Percentiles rank a stretch among this genome's conserved stretches.
Conservation (phyloP, 2,329 filamentous ascomycete species). For the Stromatinia cepivora region DNA sequence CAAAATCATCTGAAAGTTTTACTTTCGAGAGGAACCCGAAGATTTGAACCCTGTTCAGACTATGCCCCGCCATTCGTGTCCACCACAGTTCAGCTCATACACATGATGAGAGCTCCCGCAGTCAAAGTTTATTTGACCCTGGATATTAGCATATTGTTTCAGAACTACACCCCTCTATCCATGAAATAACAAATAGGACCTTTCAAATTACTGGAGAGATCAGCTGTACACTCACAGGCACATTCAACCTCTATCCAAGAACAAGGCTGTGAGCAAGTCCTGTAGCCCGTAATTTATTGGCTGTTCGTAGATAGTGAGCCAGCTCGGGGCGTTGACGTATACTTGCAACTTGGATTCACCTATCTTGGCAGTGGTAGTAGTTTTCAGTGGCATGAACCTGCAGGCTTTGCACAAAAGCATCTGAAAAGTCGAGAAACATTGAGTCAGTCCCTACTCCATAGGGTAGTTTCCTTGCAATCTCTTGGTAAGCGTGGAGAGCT, state of each 20-base stretch:
- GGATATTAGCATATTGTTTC: neutral
- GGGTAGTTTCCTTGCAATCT: neutral
- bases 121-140: neutral
- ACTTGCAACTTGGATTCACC: neutral
- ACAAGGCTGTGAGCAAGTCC: slow-evolving; percentile 3
- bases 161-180: neutral
- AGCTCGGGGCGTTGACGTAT: neutral
- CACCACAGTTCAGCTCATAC: neutral
- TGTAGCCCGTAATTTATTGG: neutral
- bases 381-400: neutral
- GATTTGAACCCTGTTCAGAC: neutral
- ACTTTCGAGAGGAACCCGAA: neutral
- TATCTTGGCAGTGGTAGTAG: neutral
- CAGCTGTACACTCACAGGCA: neutral
- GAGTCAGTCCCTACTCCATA: neutral
- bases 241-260: slow-evolving; percentile 3
- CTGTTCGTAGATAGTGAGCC: neutral
- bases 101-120: neutral
- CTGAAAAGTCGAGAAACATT: neutral
- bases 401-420: neutral
- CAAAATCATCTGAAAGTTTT: neutral
- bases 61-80: neutral
- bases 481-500: neutral
- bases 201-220: neutral
- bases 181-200: neutral